A percentile compares a stretch with the other conserved stretches of the same genome.
phyloP scores from a whole-genome alignment of 2,329 filamentous ascomycete species.

The Neofusicoccum cordaticola region DNA sequence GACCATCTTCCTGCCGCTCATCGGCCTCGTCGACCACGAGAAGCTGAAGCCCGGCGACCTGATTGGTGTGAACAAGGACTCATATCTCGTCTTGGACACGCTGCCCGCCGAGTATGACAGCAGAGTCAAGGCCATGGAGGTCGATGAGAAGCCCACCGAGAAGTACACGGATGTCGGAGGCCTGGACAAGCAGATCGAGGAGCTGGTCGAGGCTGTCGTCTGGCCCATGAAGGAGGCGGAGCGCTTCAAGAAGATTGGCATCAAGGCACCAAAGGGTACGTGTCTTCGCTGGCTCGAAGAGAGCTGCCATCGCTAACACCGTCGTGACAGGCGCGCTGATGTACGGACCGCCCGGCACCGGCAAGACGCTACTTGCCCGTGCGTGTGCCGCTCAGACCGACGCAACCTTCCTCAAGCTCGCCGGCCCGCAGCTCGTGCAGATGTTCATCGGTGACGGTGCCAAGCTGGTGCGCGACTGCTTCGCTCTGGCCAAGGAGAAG shows the following conservation, averaged over 20 bases:
- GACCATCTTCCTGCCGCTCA: constrained; percentile 96
- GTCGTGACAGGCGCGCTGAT: constrained; percentile 75
- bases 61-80: constrained; percentile 98
- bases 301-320: constrained; percentile 15
- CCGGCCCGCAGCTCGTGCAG: constrained; percentile 94
- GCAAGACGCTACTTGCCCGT: constrained; percentile 87
- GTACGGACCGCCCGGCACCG: constrained; percentile 91
- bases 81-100: constrained; percentile 94
- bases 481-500: constrained; percentile 97
- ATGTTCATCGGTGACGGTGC: constrained; percentile 99
- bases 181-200: constrained; percentile 97
- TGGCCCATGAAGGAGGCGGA: constrained; percentile 99
- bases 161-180: constrained; percentile 98
- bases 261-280: constrained; percentile 97
- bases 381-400: constrained; percentile 97
- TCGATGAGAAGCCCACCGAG: constrained; percentile 98
- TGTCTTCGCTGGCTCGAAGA: constrained; percentile 1
- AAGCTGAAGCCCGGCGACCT: constrained; percentile 93
- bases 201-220: constrained; percentile 95
- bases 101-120: constrained; percentile 97
- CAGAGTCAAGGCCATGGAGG: constrained; percentile 99
- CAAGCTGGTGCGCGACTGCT: constrained; percentile 95
- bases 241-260: constrained; percentile 98
- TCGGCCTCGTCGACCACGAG: constrained; percentile 93
- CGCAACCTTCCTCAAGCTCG: constrained; percentile 97